These are phyloP conservation scores for Trichoderma virens DNA, from an alignment of 495 filamentous ascomycete genomes.

Conservation along the genomic window DNA sequence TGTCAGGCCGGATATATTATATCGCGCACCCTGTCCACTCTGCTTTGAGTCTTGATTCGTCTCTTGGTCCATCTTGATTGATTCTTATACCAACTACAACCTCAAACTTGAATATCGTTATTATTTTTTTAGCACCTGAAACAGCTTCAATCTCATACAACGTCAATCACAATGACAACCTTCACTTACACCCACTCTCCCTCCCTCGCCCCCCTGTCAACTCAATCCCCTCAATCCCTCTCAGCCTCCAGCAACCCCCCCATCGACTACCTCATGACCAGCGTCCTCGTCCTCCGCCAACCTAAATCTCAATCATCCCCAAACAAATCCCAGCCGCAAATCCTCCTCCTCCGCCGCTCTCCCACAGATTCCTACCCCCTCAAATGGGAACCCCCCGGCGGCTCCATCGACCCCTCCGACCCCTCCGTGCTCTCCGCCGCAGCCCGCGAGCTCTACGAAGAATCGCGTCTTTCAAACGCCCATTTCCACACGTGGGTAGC, in stretches of 20 bases:
- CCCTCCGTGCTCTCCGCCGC: constrained; percentile 30
- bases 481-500: constrained; percentile 23
- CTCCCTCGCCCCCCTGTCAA: neutral
- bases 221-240: neutral
- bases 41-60: neutral
- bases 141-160: neutral
- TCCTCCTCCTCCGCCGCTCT: constrained; percentile 4
- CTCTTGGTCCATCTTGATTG: too few relatives aligned
- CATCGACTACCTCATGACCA: constrained; percentile 6
- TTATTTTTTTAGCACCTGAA: neutral
- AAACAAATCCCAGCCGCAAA: neutral
- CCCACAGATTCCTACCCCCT: neutral
- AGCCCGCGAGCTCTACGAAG: constrained; percentile 36
- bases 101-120: neutral
- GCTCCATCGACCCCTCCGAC: constrained; percentile 31
- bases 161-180: neutral
- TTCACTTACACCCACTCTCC: neutral
- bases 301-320: neutral
- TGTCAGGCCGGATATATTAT: neutral
- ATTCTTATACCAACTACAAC: too few relatives aligned
- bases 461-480: constrained; percentile 26
- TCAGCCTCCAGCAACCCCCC: neutral
- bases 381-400: constrained; percentile 37
- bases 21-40: neutral
- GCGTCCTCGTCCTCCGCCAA: constrained; percentile 9